These are phyloP conservation scores for Geosmithia putterillii DNA, from an alignment of 2,329 filamentous ascomycete genomes.

Conservation along the genomic window DNA sequence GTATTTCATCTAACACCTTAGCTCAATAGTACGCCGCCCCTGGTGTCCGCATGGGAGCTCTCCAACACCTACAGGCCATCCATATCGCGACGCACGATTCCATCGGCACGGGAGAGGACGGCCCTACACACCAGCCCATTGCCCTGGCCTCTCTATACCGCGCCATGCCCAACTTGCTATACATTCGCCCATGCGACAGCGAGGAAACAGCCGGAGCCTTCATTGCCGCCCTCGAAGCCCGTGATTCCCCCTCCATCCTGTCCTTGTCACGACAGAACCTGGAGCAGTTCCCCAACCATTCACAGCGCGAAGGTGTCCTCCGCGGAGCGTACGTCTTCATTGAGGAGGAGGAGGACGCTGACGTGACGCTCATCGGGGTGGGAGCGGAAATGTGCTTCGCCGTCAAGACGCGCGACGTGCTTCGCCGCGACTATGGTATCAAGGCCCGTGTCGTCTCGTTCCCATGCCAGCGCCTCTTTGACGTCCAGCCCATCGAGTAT, in stretches of 20 bases:
- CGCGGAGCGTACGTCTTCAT: slow-evolving; percentile 32
- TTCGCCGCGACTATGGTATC: slow-evolving; percentile 25
- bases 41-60: slow-evolving; percentile 47
- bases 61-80: slow-evolving; percentile 41
- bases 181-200: slow-evolving; percentile 46
- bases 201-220: slow-evolving; percentile 46
- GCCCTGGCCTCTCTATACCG: slow-evolving; percentile 44
- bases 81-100: slow-evolving; percentile 51
- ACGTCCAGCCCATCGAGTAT: slow-evolving; percentile 28
- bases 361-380: slow-evolving; percentile 29
- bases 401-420: slow-evolving; percentile 16
- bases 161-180: slow-evolving; percentile 49
- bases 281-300: slow-evolving; percentile 23
- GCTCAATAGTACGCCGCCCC: slow-evolving; percentile 33
- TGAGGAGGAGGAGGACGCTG: slow-evolving; percentile 26
- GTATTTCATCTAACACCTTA: neutral
- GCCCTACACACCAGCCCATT: slow-evolving; percentile 51
- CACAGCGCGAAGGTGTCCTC: slow-evolving; percentile 25
- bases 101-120: slow-evolving; percentile 47
- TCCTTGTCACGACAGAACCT: slow-evolving; percentile 32
- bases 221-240: slow-evolving; percentile 29
- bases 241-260: slow-evolving; percentile 30
- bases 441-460: slow-evolving; percentile 28
- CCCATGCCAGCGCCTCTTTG: slow-evolving; percentile 30
- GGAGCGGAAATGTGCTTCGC: slow-evolving; percentile 22